A percentile compares a stretch with the other conserved stretches of the same genome.
Evolutionary conservation across 2,329 filamentous ascomycete genomes (phyloP).

Genomic region (Fusarium sublunatum): DNA sequence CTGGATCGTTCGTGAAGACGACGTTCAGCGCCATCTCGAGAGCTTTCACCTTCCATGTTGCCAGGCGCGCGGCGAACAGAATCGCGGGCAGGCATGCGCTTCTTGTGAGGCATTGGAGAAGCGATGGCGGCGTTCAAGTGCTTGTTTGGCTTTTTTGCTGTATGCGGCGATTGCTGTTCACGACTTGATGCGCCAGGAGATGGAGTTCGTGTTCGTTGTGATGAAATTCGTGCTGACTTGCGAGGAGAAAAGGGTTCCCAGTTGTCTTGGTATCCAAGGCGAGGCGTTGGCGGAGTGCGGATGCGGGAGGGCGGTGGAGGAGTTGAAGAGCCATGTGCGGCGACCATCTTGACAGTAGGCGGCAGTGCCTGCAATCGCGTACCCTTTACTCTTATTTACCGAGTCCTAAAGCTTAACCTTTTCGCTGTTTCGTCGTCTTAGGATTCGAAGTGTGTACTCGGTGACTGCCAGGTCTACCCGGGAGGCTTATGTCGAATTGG

Average conservation of each 20-base stretch:
- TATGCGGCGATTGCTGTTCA: constrained; percentile 50
- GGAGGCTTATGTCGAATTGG: constrained; percentile 30
- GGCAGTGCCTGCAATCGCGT: constrained; percentile 18
- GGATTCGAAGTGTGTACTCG: constrained; percentile 35
- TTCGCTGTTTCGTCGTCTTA: constrained; percentile 17
- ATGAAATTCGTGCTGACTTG: constrained; percentile 73
- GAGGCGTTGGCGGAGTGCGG: constrained; percentile 76
- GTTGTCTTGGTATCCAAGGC: constrained; percentile 72
- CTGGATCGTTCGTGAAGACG: constrained; percentile 50
- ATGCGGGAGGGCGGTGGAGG: constrained; percentile 70
- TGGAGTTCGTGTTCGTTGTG: constrained; percentile 67
- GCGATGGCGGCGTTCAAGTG: constrained; percentile 49
- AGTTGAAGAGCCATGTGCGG: constrained; percentile 57
- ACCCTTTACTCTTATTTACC: constrained; percentile 7
- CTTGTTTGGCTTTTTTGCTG: constrained; percentile 48
- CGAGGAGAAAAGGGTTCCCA: constrained; percentile 80
- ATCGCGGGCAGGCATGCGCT: constrained; percentile 60
- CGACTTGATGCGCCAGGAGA: constrained; percentile 59
- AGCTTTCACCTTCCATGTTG: constrained; percentile 57
- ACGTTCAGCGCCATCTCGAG: constrained; percentile 57
- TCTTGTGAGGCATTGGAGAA: constrained; percentile 63
- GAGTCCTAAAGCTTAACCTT: constrained; percentile 13
- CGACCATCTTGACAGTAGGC: constrained; percentile 45
- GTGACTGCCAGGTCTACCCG: constrained; percentile 36
- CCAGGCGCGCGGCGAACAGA: constrained; percentile 60